Evolutionary conservation across 2,329 filamentous ascomycete genomes (phyloP), one percentile per base, ranked within the genome.

Genomic region (Pseudogymnoascus sp.): DNA sequence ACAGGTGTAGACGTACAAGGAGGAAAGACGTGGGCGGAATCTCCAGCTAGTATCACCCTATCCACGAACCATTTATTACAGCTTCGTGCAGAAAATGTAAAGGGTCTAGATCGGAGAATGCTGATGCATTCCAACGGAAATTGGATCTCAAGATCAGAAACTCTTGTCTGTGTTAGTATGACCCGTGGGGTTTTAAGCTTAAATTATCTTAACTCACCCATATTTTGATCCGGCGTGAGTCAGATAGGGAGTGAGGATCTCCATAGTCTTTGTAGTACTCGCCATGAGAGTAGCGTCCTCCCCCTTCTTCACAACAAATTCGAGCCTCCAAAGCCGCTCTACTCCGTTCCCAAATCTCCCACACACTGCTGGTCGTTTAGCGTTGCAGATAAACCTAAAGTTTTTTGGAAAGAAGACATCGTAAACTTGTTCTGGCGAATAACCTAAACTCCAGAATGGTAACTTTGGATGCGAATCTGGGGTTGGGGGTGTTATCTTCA

Each of bases 321-420:
- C 47, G 28, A 28, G 47, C 6, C 76, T 67, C 77, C 77, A 79
- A 1, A 79, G 69, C 36, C 76, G 70, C 28, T 76, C 74, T 8
- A 67, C 63, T 4, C 69, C 64, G 1, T 70, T 73, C 0, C 78
- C 78, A 62, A 80, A 79, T 28, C 77, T 70, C 3, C 76, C 78
- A 54, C 73, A n/a, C n/a, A n/a, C n/a, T 74, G 0, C 77, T 78
- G 1, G 77, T 70, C 79, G 74, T 37, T 75, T 72, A 2, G 70
- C 68, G n/a, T n/a, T n/a, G n/a, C 0, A 75, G 74, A 30, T 76
- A 74, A 63, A 74, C 74, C 72, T 61, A 81, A 81, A 12, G 33
- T 76, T 70, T 4, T 37, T 63, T 0, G 79, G 79, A 67, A 76
- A 81, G 65, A 78, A 81, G 0, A 75, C 62, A 60, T 81, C 75